Percentiles rank a stretch among this genome's conserved stretches.
phyloP scores from a whole-genome alignment of 495 filamentous ascomycete species.

The Glarea lozoyensis region DNA sequence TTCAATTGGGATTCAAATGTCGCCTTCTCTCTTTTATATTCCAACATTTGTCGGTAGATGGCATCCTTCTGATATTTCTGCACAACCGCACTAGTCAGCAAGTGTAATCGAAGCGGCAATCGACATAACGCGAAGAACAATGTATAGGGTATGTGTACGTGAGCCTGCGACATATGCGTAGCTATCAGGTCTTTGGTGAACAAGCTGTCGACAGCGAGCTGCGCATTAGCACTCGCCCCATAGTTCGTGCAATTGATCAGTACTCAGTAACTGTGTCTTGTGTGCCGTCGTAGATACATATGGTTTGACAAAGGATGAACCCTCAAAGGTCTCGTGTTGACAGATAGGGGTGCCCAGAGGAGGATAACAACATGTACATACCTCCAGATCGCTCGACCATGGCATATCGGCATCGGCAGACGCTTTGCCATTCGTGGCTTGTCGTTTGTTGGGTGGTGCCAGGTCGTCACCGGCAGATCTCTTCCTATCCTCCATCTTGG shows the following conservation, averaged over 20 bases:
- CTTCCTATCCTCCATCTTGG: slow-evolving; percentile 98
- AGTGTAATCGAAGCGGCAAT: background rate
- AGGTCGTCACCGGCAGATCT: slow-evolving; percentile 75
- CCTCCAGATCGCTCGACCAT: slow-evolving; percentile 83
- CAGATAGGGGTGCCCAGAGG: background rate
- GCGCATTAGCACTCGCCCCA: slow-evolving; percentile 37
- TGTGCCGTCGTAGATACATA: slow-evolving; percentile 16
- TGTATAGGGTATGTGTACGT: slow-evolving; percentile 5
- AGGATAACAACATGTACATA: slow-evolving; percentile 39
- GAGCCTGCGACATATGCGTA: slow-evolving; percentile 10
- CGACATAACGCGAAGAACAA: too few relatives aligned
- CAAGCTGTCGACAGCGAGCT: slow-evolving; percentile 37
- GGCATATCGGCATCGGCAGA: slow-evolving; percentile 70
- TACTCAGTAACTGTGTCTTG: slow-evolving; percentile 9
- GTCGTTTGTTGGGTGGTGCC: slow-evolving; percentile 78
- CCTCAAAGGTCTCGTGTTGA: slow-evolving; percentile 4
- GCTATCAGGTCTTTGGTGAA: slow-evolving; percentile 22
- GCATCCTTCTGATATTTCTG: slow-evolving; percentile 97
- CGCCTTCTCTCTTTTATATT: slow-evolving; percentile 84
- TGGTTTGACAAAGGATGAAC: slow-evolving; percentile 4
- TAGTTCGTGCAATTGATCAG: slow-evolving; percentile 25
- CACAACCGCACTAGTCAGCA: slow-evolving; percentile 19
- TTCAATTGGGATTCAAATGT: slow-evolving; percentile 67
- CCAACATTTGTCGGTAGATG: slow-evolving; percentile 93
- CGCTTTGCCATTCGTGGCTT: slow-evolving; percentile 73